Evolutionary conservation across 306 rosid genomes (phyloP), one percentile per base, ranked within the genome.

Genomic region (Gynostemma pentaphyllum): DNA sequence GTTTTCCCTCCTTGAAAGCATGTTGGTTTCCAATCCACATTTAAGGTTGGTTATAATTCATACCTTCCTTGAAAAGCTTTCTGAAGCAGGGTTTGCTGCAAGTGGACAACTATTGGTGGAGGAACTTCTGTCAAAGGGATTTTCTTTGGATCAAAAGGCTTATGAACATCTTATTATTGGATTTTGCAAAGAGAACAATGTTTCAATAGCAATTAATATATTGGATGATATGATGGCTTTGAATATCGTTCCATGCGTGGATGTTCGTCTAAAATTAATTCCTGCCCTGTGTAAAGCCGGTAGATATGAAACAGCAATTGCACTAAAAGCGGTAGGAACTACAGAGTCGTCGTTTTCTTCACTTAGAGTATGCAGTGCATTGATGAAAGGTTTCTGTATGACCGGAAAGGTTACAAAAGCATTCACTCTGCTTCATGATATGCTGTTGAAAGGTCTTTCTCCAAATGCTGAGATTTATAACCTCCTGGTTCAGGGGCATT

Each of bases 1-100:
- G 44, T 66, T 86, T 24, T 78, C 75, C 71, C 78, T 84, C 68
- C 81, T 92, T 71, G 85, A 88, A 76, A 70, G 64, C 75, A 80
- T 88, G 87, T 67, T 87, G 70, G 47, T 73, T 18, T 76, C 85
- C 54, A 39, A 70, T 77, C 85, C 88, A 71, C 55, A 48, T 61
- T 72, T 32, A 49, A 80, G 81, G 76, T 71, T 62, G n/a, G 79
- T 81, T 62, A 70, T 81, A 65, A 75, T 82, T 67, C 64, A 78
- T 63, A 44, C 66, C 36, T 80, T 88, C 70, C 50, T 86, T 0
- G 82, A 84, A 76, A 76, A 63, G 53, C 81, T 88, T 76, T 82
- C 79, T 24, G 53, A 48, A 67, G 48, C 64, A 1, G 79, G 85
- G 64, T 82, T 69, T 64, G 41, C 90, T 0, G 74, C 61, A 40